A percentile compares a stretch with the other conserved stretches of the same genome.
phyloP scores from a whole-genome alignment of 2,329 filamentous ascomycete species.

The Paecilomyces sp. region DNA sequence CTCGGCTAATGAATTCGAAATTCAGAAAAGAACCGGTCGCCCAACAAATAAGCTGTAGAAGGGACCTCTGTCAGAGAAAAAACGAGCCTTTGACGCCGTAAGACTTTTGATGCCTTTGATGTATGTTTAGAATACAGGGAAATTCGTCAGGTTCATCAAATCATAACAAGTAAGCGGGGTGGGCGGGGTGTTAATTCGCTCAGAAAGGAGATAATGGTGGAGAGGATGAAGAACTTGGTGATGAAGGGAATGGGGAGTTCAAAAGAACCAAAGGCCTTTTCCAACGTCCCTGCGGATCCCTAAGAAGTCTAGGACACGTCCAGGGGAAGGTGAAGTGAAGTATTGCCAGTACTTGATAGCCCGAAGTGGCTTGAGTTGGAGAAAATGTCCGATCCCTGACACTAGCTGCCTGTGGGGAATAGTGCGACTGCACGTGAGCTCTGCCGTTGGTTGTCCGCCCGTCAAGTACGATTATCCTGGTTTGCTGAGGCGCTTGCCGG shows the following conservation, averaged over 20 bases:
- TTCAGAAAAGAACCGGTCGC: neutral
- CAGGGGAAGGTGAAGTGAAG: neutral
- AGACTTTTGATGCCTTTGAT: constrained; percentile 6
- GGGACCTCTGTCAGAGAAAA: neutral
- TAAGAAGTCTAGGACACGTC: neutral
- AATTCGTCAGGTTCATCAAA: constrained; percentile 36
- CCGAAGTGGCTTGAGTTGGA: neutral
- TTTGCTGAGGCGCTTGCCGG: neutral
- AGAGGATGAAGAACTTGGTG: neutral
- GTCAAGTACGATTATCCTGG: neutral
- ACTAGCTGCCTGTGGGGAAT: neutral
- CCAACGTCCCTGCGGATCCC: neutral
- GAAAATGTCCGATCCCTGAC: neutral
- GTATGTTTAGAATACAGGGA: constrained; percentile 16
- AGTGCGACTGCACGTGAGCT: neutral
- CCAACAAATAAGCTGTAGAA: neutral
- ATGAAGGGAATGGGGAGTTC: neutral
- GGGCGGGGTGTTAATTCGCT: neutral
- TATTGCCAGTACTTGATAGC: neutral
- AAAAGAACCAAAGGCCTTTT: neutral
- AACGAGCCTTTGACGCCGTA: constrained; percentile 1
- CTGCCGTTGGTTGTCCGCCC: neutral
- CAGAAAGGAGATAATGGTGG: neutral
- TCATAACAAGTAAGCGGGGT: constrained; percentile 21
- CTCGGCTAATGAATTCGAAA: neutral